These are phyloP conservation scores for Fraxinus ornus DNA, from an alignment of 305 asterid genomes.

Conservation along the genomic window DNA sequence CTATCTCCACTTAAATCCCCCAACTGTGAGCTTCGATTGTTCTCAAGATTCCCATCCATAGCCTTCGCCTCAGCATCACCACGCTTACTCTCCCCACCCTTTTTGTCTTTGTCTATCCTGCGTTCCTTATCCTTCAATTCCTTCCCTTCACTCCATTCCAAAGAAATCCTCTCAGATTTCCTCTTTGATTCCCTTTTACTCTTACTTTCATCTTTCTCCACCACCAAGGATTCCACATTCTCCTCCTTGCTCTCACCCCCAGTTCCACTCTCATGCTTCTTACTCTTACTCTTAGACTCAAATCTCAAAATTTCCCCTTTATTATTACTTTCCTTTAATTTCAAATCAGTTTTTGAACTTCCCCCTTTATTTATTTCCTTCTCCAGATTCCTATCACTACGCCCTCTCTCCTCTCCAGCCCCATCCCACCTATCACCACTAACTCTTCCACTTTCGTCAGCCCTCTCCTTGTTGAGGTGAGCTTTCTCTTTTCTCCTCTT, in stretches of 20 bases:
- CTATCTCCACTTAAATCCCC: slow-evolving; percentile 60
- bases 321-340: slow-evolving; percentile 46
- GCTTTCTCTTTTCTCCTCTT: slow-evolving; percentile 78
- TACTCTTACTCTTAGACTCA: slow-evolving; percentile 67
- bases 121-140: slow-evolving; percentile 73
- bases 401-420: slow-evolving; percentile 48
- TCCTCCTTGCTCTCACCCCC: slow-evolving; percentile 60
- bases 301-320: slow-evolving; percentile 53
- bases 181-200: slow-evolving; percentile 68
- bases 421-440: slow-evolving; percentile 60
- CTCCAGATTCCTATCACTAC: slow-evolving; percentile 34
- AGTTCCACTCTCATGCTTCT: slow-evolving; percentile 54
- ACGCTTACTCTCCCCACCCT: slow-evolving; percentile 52
- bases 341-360: slow-evolving; percentile 47
- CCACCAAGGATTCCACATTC: slow-evolving; percentile 31
- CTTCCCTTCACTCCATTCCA: slow-evolving; percentile 64
- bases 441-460: slow-evolving; percentile 32
- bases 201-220: slow-evolving; percentile 65
- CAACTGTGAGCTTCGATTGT: slow-evolving; percentile 49
- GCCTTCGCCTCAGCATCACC: slow-evolving; percentile 47
- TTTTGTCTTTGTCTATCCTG: slow-evolving; percentile 67
- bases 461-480: slow-evolving; percentile 32
- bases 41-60: slow-evolving; percentile 43
- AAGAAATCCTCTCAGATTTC: slow-evolving; percentile 77
- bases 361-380: slow-evolving; percentile 46